Evolutionary conservation across 345 rosid species (phyloP).

Genomic region (Chamaenerion angustifolium): DNA sequence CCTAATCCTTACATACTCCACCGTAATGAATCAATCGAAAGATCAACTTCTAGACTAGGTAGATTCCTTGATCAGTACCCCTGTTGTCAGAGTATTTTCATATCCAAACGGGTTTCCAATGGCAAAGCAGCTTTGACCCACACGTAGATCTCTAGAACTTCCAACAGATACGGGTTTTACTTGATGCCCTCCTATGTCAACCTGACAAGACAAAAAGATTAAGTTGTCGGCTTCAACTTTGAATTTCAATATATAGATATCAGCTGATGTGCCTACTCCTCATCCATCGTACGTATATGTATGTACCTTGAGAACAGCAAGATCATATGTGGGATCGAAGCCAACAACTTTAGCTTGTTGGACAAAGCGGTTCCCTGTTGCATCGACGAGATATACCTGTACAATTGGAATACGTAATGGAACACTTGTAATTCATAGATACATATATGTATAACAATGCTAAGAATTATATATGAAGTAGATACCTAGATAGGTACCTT

Average conservation of each 20-base stretch:
- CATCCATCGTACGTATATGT: not conserved
- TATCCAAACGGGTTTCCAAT: conserved; percentile 86
- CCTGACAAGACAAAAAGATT: conserved; percentile 20
- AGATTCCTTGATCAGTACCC: conserved; percentile 26
- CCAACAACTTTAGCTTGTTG: conserved; percentile 61
- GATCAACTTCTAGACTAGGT: too few species aligned
- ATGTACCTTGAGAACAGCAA: conserved; percentile 71
- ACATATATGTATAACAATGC: not conserved
- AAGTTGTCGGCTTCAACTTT: too few species aligned
- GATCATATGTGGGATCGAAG: conserved; percentile 63
- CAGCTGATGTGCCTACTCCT: too few species aligned
- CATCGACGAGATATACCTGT: conserved; percentile 59
- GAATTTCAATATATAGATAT: not conserved
- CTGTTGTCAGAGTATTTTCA: conserved; percentile 86
- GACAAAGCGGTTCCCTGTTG: conserved; percentile 43
- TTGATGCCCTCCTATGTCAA: conserved; percentile 50
- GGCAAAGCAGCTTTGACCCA: conserved; percentile 81
- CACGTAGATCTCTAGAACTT: conserved; percentile 51
- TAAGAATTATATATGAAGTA: not conserved
- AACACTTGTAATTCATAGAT: not conserved
- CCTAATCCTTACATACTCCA: too few species aligned
- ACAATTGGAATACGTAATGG: not conserved
- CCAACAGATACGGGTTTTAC: conserved; percentile 62
- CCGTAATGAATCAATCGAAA: not conserved
- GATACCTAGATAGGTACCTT: conserved; percentile 37